Evolutionary conservation across 2,329 filamentous ascomycete genomes (phyloP).

Genomic region (Lomentospora prolificans): DNA sequence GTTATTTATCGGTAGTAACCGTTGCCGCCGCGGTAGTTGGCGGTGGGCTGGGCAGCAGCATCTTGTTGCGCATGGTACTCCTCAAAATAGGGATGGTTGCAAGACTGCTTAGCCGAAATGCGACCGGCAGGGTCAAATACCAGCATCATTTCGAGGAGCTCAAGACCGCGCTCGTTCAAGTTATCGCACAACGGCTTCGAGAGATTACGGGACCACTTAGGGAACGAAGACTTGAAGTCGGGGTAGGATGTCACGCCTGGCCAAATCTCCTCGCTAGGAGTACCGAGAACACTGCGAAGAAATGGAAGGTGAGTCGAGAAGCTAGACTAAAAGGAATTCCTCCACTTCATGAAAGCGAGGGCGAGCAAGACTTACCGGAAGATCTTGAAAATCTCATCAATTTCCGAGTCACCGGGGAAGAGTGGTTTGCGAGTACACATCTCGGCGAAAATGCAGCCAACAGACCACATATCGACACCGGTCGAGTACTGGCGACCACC

Average conservation of each 20-base stretch:
- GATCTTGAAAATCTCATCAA: slow-evolving; percentile 36
- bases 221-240: slow-evolving; percentile 86
- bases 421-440: slow-evolving; percentile 92
- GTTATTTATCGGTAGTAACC: slow-evolving; percentile 21
- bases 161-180: slow-evolving; percentile 62
- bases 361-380: slow-evolving; percentile 56
- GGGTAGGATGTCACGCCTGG: slow-evolving; percentile 90
- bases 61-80: slow-evolving; percentile 24
- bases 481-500: slow-evolving; percentile 89
- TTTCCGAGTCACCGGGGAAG: slow-evolving; percentile 78
- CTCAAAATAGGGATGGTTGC: slow-evolving; percentile 73
- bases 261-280: slow-evolving; percentile 73
- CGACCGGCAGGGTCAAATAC: slow-evolving; percentile 81
- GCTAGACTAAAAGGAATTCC: no score
- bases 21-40: slow-evolving; percentile 18
- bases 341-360: no score
- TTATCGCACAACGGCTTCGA: slow-evolving; percentile 56
- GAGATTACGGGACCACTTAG: slow-evolving; percentile 74
- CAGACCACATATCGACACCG: slow-evolving; percentile 92
- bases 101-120: slow-evolving; percentile 82
- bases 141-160: slow-evolving; percentile 61
- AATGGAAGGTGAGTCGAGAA: not conserved
- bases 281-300: slow-evolving; percentile 58
- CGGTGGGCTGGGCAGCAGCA: slow-evolving; percentile 2
- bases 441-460: slow-evolving; percentile 89